phyloP scores from a whole-genome alignment of 331 rosid genomes.

The Dryas integrifolia region DNA sequence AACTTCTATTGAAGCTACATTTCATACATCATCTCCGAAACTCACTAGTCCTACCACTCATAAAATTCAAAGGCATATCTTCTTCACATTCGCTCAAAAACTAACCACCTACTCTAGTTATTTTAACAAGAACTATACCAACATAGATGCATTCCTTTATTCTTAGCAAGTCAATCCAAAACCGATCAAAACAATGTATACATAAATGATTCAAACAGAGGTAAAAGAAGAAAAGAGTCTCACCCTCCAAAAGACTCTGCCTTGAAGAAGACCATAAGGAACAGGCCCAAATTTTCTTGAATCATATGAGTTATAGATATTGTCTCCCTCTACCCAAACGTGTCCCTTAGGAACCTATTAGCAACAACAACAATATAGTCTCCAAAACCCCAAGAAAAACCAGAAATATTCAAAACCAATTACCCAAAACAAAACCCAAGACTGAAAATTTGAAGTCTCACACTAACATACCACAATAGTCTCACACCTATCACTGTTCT shows the following conservation, averaged over 20 bases:
- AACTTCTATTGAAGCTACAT: neutral
- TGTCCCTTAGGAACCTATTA: conserved; percentile 75
- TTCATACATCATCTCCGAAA: neutral
- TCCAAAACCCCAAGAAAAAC: conserved; percentile 19
- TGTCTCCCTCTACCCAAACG: conserved; percentile 84
- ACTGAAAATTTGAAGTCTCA: neutral
- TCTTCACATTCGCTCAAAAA: neutral
- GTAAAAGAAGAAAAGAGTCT: conserved; percentile 14
- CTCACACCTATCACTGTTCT: conserved; percentile 34
- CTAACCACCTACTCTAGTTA: neutral
- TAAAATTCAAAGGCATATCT: neutral
- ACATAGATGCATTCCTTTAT: neutral
- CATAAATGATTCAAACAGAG: neutral
- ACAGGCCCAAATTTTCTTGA: conserved; percentile 72
- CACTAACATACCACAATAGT: conserved; percentile 53
- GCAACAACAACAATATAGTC: conserved; percentile 11
- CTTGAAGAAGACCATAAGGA: conserved; percentile 61
- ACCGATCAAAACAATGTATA: neutral
- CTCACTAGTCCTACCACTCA: neutral
- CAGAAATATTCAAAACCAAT: neutral
- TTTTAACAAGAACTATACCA: too few relatives aligned
- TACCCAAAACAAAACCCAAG: conserved; percentile 8
- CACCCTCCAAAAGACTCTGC: conserved; percentile 71
- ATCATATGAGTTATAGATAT: conserved; percentile 43
- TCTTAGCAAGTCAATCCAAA: neutral